phyloP scores from a whole-genome alignment of 1,284 basidiomycete genomes.

The Pterulicium gracile region DNA sequence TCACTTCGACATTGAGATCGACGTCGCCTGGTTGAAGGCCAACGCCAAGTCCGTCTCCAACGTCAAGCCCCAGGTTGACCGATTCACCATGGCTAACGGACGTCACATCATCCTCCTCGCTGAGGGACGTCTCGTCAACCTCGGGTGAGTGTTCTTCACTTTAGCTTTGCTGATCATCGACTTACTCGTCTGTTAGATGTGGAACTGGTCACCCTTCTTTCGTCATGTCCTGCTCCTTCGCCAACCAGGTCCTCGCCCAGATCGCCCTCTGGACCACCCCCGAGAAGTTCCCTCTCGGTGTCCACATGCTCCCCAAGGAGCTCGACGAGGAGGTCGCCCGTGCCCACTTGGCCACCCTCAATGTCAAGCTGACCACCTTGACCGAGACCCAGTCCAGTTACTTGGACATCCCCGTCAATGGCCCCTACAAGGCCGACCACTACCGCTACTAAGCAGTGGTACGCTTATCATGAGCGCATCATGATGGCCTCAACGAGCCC shows the following conservation, averaged over 20 bases:
- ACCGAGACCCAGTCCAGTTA: constrained; percentile 77
- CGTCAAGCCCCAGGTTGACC: constrained; percentile 99
- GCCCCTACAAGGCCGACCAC: constrained; percentile 89
- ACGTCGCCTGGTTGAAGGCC: constrained; percentile 96
- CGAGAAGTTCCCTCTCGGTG: constrained; percentile 84
- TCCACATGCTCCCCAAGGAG: constrained; percentile 95
- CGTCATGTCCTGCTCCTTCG: constrained; percentile 99
- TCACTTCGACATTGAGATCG: constrained; percentile 98
- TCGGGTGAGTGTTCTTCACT: constrained; percentile 53
- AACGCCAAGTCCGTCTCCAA: constrained; percentile 83
- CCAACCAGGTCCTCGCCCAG: constrained; percentile 98
- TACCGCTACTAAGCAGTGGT: constrained; percentile 46
- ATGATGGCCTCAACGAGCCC: constrained; percentile 71
- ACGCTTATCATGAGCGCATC: constrained; percentile 13
- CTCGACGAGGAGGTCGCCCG: constrained; percentile 99
- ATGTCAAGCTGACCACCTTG: constrained; percentile 89
- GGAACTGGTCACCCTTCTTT: constrained; percentile 91
- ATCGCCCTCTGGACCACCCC: constrained; percentile 96
- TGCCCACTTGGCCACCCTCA: constrained; percentile 85
- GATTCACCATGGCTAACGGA: constrained; percentile 85
- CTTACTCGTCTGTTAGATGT: constrained; percentile 30
- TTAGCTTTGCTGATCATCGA: constrained; percentile 4
- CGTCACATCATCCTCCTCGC: constrained; percentile 97
- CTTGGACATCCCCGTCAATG: constrained; percentile 82
- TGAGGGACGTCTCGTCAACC: constrained; percentile 97